phyloP scores from a whole-genome alignment of 78 protist genomes.

The Dictyostelium discoideum region dicty_2.7 NC_007088.5:6267501-6268000 shows the following conservation, averaged over 20 bases:
- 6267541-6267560: background rate
- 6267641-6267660: slow-evolving; percentile 99
- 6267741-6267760: slow-evolving; percentile 96
- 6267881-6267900: background rate
- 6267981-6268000: background rate
- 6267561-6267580: slow-evolving; percentile 91
- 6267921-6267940: background rate
- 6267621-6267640: slow-evolving; percentile 96
- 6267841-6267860: background rate
- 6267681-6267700: slow-evolving; percentile 99
- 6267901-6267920: background rate
- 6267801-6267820: slow-evolving; percentile 89
- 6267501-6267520: no score
- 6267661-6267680: slow-evolving; percentile 98
- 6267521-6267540: background rate
- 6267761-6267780: slow-evolving; percentile 96
- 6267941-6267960: background rate
- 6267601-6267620: slow-evolving; percentile 99
- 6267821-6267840: slow-evolving; percentile 72
- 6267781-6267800: slow-evolving; percentile 94
- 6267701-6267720: slow-evolving; percentile 99
- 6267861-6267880: background rate
- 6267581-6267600: slow-evolving; percentile 96
- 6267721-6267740: slow-evolving; percentile 93
- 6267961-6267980: background rate